phyloP scores from a whole-genome alignment of 305 asterid species.

The Fraxinus ornus region DNA sequence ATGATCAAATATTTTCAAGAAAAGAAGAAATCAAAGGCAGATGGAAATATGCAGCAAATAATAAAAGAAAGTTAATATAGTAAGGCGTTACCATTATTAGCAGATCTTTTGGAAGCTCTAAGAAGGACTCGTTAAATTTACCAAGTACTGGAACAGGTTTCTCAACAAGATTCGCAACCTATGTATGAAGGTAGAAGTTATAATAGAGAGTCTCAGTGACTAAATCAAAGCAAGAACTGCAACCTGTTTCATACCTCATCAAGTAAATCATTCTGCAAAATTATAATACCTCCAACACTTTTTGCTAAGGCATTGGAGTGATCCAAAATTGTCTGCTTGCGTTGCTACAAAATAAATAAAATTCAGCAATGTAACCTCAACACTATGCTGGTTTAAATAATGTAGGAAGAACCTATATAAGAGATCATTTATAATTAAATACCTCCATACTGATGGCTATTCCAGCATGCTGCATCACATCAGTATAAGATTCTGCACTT shows the following conservation, averaged over 20 bases:
- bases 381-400: conserved; percentile 6
- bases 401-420: background rate
- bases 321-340: conserved; percentile 69
- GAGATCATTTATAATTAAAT: conserved; percentile 21
- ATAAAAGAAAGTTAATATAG: conserved; percentile 16
- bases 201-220: conserved; percentile 20
- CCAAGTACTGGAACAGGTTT: conserved; percentile 91
- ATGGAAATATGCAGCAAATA: conserved; percentile 12
- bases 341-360: conserved; percentile 48
- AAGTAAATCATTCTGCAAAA: conserved; percentile 66
- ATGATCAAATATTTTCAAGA: conserved; percentile 16
- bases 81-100: conserved; percentile 66
- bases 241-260: conserved; percentile 61
- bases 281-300: conserved; percentile 60
- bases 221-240: conserved; percentile 10
- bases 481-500: conserved; percentile 72
- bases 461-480: conserved; percentile 67
- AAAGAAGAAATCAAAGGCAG: conserved; percentile 8
- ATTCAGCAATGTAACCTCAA: conserved; percentile 13
- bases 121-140: conserved; percentile 67
- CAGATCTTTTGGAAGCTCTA: conserved; percentile 88
- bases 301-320: conserved; percentile 55
- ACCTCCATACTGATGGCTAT: conserved; percentile 74
- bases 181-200: conserved; percentile 29
- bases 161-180: conserved; percentile 97